A percentile compares a stretch with the other conserved stretches of the same genome.
Conservation (phyloP, 371 early-diverging fungal genomes). For the Zopfochytrium polystomum region DNA sequence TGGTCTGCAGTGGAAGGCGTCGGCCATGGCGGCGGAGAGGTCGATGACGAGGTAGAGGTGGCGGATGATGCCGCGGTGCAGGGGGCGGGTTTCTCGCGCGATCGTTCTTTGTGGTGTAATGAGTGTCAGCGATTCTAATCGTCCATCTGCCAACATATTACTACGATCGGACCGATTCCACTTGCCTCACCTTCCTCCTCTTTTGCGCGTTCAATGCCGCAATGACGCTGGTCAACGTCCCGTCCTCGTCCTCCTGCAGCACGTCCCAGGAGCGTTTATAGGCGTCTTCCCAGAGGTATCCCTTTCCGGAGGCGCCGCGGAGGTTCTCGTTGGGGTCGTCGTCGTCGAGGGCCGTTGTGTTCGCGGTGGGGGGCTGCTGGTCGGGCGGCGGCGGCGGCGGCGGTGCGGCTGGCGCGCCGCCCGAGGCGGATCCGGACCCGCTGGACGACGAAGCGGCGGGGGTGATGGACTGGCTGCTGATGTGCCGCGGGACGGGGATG, state of each 20-base stretch:
- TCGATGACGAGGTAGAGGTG: constrained; percentile 79
- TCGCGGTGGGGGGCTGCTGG: no score
- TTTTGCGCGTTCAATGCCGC: constrained; percentile 57
- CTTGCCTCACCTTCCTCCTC: constrained; percentile 51
- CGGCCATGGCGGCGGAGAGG: constrained; percentile 33
- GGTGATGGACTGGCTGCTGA: no score
- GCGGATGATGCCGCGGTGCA: constrained; percentile 81
- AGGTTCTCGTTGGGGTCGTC: constrained; percentile 11
- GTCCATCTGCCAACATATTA: constrained; percentile 79
- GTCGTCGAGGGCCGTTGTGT: constrained; percentile 7
- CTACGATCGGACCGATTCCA: constrained; percentile 82
- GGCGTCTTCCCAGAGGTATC: constrained; percentile 91
- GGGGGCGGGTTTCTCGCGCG: constrained; percentile 67
- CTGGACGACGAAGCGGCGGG: no score
- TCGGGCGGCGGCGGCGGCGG: no score
- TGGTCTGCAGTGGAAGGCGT: background rate
- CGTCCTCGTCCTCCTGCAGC: constrained; percentile 86
- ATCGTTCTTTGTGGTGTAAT: no score
- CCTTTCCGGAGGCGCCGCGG: constrained; percentile 5
- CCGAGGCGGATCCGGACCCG: no score
- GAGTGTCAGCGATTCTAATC: background rate
- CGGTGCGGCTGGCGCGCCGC: no score
- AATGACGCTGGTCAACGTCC: constrained; percentile 75
- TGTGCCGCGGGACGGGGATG: no score
- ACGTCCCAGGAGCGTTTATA: constrained; percentile 96